Conservation (phyloP, 1,139 yeast species). For the Suhomyces bolitotheri region DNA sequence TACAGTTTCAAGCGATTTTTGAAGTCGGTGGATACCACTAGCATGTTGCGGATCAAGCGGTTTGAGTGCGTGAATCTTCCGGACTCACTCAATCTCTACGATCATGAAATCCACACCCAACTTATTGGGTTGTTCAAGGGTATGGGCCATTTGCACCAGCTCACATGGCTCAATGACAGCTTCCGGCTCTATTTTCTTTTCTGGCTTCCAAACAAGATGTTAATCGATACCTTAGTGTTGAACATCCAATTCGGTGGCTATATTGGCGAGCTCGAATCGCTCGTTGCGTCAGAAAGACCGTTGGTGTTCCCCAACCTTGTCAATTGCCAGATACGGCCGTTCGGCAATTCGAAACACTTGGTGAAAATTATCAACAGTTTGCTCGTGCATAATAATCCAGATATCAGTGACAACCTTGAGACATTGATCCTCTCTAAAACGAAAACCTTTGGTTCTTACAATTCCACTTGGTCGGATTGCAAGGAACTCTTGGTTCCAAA, state of each 20-base stretch:
- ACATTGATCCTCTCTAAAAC: constrained; percentile 24
- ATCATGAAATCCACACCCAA: constrained; percentile 24
- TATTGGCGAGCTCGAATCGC: constrained; percentile 16
- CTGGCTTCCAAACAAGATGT: constrained; percentile 21
- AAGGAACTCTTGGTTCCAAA: constrained; percentile 4
- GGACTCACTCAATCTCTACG: constrained; percentile 37
- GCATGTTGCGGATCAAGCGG: constrained; percentile 13
- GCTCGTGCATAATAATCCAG: constrained; percentile 16
- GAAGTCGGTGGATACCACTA: neutral
- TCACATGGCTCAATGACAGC: constrained; percentile 38
- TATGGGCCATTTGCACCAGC: constrained; percentile 23
- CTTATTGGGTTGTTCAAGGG: constrained; percentile 23
- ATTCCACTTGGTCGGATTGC: constrained; percentile 7
- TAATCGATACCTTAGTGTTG: constrained; percentile 24
- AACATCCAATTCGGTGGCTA: constrained; percentile 29
- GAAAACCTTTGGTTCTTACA: constrained; percentile 2
- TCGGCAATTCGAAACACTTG: constrained; percentile 23
- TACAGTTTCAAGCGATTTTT: constrained; percentile 37
- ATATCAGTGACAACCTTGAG: constrained; percentile 17
- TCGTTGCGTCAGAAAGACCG: constrained; percentile 9
- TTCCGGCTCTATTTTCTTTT: constrained; percentile 32
- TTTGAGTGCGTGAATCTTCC: constrained; percentile 35
- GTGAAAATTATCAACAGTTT: constrained; percentile 21
- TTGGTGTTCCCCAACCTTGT: constrained; percentile 27
- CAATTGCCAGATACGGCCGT: constrained; percentile 33